Base-by-base conservation (phyloP, 2,329 filamentous ascomycete species). In the Dendryphion nanum region DNA sequence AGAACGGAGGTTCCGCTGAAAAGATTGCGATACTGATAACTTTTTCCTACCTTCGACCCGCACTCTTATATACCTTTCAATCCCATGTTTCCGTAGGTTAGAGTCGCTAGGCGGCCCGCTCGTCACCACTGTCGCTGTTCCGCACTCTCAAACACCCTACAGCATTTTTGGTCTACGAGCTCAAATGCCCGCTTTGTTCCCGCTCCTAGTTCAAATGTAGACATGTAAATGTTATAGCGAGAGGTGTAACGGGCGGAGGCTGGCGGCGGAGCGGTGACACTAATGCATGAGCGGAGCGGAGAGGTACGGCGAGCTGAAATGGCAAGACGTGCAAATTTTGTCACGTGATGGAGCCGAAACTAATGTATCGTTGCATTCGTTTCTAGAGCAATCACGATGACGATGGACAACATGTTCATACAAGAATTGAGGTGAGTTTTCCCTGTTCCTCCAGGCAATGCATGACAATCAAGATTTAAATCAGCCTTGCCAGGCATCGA, bases 261-360 rank as follows among this genome's bases (percentile, higher is more conserved):
- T 31, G 35, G 18, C 26, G 18, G 18, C 14, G 10, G 33, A 35
- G 42, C 42, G 42, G 42, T 13, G 18, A 18, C 39, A 36, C 38
- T 45, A 32, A 42, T 39, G 42, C 39, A 40, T 18, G 38, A 42
- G 42, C 42, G 42, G 40, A 8, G n/a, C 23, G 23, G 23, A 8
- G 8, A n/a, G 23, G 23, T 26, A n/a, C n/a, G n/a, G n/a, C n/a
- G n/a, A n/a, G n/a, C n/a, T n/a, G n/a, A n/a, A n/a, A n/a, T n/a
- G n/a, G n/a, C n/a, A n/a, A n/a, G n/a, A n/a, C n/a, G n/a, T n/a
- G n/a, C n/a, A n/a, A n/a, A n/a, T n/a, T n/a, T n/a, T n/a, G n/a
- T n/a, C n/a, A n/a, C n/a, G n/a, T n/a, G n/a, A n/a, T n/a, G n/a
- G n/a, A n/a, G n/a, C n/a, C n/a, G n/a, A n/a, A n/a, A n/a, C n/a